Evolutionary conservation across 1,139 yeast species (phyloP), one percentile per base, ranked within the genome.

Genomic region (Scheffersomyces illinoinensis): DNA sequence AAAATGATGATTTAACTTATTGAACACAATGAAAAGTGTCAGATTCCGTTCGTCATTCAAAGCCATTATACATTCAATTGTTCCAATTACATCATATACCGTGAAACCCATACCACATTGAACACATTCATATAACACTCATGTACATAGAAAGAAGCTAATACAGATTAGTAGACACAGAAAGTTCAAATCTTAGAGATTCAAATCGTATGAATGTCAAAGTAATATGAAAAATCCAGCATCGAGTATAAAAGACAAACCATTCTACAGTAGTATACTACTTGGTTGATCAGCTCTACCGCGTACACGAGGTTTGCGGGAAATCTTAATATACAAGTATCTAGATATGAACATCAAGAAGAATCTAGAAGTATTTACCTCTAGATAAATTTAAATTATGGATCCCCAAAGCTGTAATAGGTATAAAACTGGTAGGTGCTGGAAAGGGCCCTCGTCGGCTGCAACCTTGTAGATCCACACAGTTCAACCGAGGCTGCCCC

Each of bases 381-480:
- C 7, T 33, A 7, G 14, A 33, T 14, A 33, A 21, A 21, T 21
- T 21, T 33, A 33, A 33, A 8, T 33, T 12, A 14, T 33, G 43
- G 43, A 33, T 12, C 4, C 17, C 4, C 21, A 21, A 21, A 21
- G 21, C 4, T 21, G 21, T 21, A 21, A 21, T 21, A 21, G 21
- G 21, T 21, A 21, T 21, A 21, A 21, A 21, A 21, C 21, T 21
- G 21, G 21, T 4, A 21, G 4, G 33, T 24, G 33, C 33, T 24
- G 33, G 33, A 24, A 24, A 6, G 7, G 33, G 33, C 10, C 43
- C 14, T 33, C 17, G 12, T 33, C 17, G 43, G 17, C 17, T 33
- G 43, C 57, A 52, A 49, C 64, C 62, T 59, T 62, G 61, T 58
- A 54, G 21, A 59, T 43, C 53, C 19, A 17, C 14, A 17, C 14